Percentiles rank a stretch among this genome's conserved stretches.
These are phyloP conservation scores for Malassezia globosa DNA, from an alignment of 1,284 basidiomycete genomes.

Conservation along the genomic window DNA sequence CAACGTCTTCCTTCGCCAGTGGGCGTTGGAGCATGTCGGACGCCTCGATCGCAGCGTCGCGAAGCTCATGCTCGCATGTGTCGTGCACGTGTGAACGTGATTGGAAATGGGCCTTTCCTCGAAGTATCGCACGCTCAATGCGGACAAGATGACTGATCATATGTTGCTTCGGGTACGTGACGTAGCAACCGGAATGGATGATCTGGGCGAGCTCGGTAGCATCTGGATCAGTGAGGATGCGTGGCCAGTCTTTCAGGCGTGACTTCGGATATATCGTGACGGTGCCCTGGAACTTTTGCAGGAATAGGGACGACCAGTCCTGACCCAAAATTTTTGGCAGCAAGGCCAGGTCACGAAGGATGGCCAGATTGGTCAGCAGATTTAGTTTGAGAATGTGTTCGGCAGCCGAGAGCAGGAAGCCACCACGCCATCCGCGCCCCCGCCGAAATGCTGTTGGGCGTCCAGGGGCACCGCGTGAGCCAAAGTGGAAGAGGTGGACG, in stretches of 20 bases:
- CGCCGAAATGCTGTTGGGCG: constrained; percentile 82
- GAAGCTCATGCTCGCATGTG: too few species aligned
- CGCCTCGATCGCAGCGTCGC: too few species aligned
- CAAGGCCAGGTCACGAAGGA: constrained; percentile 41
- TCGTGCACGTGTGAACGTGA: too few species aligned
- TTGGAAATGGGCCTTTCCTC: too few species aligned
- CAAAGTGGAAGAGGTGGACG: constrained; percentile 96
- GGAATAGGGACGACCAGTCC: constrained; percentile 42
- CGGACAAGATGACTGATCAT: constrained; percentile 45
- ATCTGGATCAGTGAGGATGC: constrained; percentile 39
- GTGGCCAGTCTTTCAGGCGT: constrained; percentile 37
- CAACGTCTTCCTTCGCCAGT: too few species aligned
- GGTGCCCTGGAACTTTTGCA: constrained; percentile 40
- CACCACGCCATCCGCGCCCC: constrained; percentile 68
- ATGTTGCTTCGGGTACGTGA: constrained; percentile 42
- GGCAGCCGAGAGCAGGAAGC: constrained; percentile 62
- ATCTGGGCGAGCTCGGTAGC: constrained; percentile 33
- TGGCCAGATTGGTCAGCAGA: constrained; percentile 40
- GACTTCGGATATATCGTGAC: constrained; percentile 44
- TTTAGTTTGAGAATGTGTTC: constrained; percentile 46
- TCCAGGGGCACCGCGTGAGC: constrained; percentile 81
- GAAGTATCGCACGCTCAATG: constrained; percentile 37
- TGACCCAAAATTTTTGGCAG: constrained; percentile 38
- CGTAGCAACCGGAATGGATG: constrained; percentile 32
- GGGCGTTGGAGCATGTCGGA: too few species aligned